Base-by-base conservation (phyloP, 306 rosid genomes). In the Clitoria ternatea region DNA sequence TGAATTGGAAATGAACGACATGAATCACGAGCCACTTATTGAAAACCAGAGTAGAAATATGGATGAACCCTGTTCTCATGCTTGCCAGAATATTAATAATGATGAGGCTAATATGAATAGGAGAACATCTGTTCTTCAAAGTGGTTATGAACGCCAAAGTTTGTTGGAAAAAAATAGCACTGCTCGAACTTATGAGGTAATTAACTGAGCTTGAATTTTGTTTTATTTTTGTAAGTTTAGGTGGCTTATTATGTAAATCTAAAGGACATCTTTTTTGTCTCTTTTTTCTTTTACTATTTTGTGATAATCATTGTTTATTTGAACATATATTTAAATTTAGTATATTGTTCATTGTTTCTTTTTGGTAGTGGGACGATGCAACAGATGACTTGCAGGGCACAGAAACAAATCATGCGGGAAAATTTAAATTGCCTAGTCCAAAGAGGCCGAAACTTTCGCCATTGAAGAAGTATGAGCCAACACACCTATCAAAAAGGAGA, bases 141-240 rank as follows among this genome's bases (percentile, higher is more conserved):
- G 29, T 52, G 43, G 66, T 70, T 77, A 9, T 57, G 45, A 53
- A 4, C 80, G 13, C 26, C 76, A 82, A 49, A 72, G 81, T 76
- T 69, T 86, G 33, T 83, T 85, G 89, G 80, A 85, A 66, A 80
- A 81, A 29, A 88, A 85, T 77, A 63, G 33, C 7, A 61, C 86
- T 4, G 88, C 93, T 39, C 55, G 13, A 27, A 39, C 83, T 44
- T 64, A 59, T 1, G 90, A 93, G 97, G 96, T 93, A 76, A 26
- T 29, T 19, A 1, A n/a, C n/a, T n/a, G n/a, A 65, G 15, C 15
- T 67, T 61, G 6, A 15, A 13, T 11, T 52, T 13, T 66, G n/a
- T n/a, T 24, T 45, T 42, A 5, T 14, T 74, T 14, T 60, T n/a
- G n/a, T n/a, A n/a, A n/a, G n/a, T n/a, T n/a, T n/a, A n/a, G 8